Evolutionary conservation across 2,329 filamentous ascomycete species (phyloP).

Genomic region (Talaromyces sp.): DNA sequence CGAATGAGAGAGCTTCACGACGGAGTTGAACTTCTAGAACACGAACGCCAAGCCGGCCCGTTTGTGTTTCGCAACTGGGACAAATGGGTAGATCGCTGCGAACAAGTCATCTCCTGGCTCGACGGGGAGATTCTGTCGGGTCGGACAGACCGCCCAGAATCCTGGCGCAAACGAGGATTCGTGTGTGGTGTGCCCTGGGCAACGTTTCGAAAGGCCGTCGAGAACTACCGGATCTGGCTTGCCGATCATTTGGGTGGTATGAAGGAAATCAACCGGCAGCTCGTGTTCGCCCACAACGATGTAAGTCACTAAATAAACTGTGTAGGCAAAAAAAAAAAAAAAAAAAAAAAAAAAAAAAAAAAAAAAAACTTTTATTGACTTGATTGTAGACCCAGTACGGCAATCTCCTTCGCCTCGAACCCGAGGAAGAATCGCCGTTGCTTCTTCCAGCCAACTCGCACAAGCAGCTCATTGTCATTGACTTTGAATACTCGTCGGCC

Average conservation of each 20-base stretch:
- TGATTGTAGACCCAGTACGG: slow-evolving; percentile 81
- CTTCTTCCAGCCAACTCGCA: slow-evolving; percentile 87
- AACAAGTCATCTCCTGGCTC: slow-evolving; percentile 48
- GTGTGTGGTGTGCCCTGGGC: slow-evolving; percentile 83
- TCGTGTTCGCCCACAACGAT: slow-evolving; percentile 98
- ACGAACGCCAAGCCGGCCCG: slow-evolving; percentile 72
- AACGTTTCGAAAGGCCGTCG: slow-evolving; percentile 66
- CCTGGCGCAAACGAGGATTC: slow-evolving; percentile 66
- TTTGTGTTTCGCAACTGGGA: slow-evolving; percentile 93
- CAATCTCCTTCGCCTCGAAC: slow-evolving; percentile 80
- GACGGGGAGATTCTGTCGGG: slow-evolving; percentile 54
- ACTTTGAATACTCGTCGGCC: slow-evolving; percentile 94
- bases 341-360: too few species aligned
- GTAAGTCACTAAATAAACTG: slow-evolving; percentile 49
- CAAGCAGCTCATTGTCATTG: slow-evolving; percentile 93
- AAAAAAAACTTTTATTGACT: background rate
- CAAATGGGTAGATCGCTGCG: slow-evolving; percentile 68
- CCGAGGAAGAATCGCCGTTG: slow-evolving; percentile 69
- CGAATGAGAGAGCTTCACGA: slow-evolving; percentile 95
- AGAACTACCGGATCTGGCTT: slow-evolving; percentile 73
- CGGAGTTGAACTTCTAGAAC: slow-evolving; percentile 76
- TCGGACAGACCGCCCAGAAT: slow-evolving; percentile 38
- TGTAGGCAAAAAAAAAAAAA: too few species aligned
- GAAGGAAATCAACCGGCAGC: slow-evolving; percentile 61
- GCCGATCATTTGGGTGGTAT: slow-evolving; percentile 63